Evolutionary conservation across 2,329 filamentous ascomycete species (phyloP).

Genomic region (Talaromyces sp.): DNA sequence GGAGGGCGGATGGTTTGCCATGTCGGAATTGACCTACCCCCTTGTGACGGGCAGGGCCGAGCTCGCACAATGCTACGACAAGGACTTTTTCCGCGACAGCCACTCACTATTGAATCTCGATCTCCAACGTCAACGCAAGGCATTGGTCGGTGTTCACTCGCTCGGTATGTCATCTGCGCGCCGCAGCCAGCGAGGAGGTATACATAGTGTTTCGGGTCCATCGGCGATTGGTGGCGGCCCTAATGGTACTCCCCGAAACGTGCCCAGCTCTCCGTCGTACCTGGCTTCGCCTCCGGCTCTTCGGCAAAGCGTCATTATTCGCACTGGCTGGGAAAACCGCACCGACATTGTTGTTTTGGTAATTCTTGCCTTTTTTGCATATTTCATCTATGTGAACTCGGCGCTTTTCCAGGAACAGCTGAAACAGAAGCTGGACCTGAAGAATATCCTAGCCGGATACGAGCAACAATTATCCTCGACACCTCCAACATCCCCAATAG

Average conservation of each 20-base stretch:
- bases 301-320: conserved; percentile 39
- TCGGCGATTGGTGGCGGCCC: conserved; percentile 24
- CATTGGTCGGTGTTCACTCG: conserved; percentile 66
- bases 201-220: conserved; percentile 42
- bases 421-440: conserved; percentile 41
- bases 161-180: conserved; percentile 37
- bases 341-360: conserved; percentile 40
- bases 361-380: conserved; percentile 33
- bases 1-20: conserved; percentile 85
- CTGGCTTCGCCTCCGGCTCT: conserved; percentile 34
- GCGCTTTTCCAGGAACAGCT: conserved; percentile 35
- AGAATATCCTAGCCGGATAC: conserved; percentile 38
- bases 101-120: conserved; percentile 34
- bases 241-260: conserved; percentile 34
- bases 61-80: conserved; percentile 52
- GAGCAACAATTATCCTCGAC: conserved; percentile 29
- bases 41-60: conserved; percentile 68
- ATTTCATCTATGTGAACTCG: conserved; percentile 40
- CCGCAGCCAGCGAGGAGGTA: conserved; percentile 28
- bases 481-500: conserved; percentile 33
- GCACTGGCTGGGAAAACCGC: conserved; percentile 41
- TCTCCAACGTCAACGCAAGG: conserved; percentile 50
- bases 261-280: conserved; percentile 30
- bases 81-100: conserved; percentile 40
- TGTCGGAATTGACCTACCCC: conserved; percentile 82